Evolutionary conservation across 495 filamentous ascomycete genomes (phyloP), one percentile per base, ranked within the genome.

Genomic region (Penicillium maclennaniae): DNA sequence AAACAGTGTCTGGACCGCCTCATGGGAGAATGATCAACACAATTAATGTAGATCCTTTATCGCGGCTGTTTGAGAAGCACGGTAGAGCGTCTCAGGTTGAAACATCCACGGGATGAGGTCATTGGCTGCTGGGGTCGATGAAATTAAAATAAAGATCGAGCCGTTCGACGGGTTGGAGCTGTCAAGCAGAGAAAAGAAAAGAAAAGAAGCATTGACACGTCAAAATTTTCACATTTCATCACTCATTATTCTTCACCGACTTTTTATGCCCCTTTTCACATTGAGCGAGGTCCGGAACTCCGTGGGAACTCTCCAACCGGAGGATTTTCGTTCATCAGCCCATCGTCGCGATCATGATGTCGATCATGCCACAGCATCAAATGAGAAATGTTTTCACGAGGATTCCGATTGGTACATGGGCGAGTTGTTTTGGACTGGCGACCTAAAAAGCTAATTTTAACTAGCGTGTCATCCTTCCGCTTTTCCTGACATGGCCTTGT

Each of bases 281-380:
- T 23, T 23, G 2, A 23, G 23, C 23, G 23, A 23, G 23, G 23
- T 23, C 23, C 23, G 31, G 31, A 14, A 12, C 1, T 31, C 4
- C 4, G 31, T 12, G 9, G 39, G n/a, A 14, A 40, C 25, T 16
- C 21, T 43, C 45, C 36, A 54, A 55, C 49, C 51, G 20, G 51
- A 45, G 47, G 17, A 16, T 19, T 15, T 17, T 49, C 52, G n/a
- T 7, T 48, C 39, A 62, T 62, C 60, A 60, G 53, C 44, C 60
- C 50, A 62, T 56, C 46, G 19, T 42, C 28, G 40, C 15, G 20
- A 36, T 36, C 59, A 26, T 20, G 28, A 38, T 43, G 21, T 14
- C 31, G 27, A 54, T 63, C 61, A 58, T 28, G 54, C 58, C 61
- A 61, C 48, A 41, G 36, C 44, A 60, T 57, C 60, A 60, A 38